Percentiles rank a stretch among this genome's conserved stretches.
Conservation (phyloP, 2,329 filamentous ascomycete genomes). For the Cadophora gregata region DNA sequence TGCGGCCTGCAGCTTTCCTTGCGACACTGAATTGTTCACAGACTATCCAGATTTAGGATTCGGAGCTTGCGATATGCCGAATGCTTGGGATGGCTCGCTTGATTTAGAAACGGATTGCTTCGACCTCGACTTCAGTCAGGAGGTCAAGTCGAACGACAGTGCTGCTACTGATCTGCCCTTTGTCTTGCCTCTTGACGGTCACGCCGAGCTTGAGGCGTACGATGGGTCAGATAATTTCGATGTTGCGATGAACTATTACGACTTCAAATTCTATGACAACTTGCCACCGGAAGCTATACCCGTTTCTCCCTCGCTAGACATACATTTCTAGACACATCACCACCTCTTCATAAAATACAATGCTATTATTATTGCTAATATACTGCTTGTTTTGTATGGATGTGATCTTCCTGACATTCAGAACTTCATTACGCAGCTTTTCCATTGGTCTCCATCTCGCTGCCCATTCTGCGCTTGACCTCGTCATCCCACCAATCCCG, state of each 20-base stretch:
- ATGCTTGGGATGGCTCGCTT: not conserved
- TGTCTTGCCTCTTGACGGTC: not conserved
- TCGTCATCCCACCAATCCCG: not conserved
- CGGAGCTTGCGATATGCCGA: not conserved
- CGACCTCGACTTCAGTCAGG: not conserved
- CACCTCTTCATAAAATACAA: not conserved
- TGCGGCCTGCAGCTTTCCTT: not conserved
- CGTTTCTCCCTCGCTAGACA: not conserved
- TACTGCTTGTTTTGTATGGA: not conserved
- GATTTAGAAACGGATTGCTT: not conserved
- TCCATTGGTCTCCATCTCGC: not conserved
- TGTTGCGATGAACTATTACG: not conserved
- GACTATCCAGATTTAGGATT: not conserved
- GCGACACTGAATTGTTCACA: not conserved
- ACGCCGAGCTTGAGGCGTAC: not conserved
- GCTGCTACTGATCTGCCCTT: not conserved
- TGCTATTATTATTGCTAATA: not conserved
- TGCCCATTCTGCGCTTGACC: not conserved
- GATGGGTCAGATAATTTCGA: not conserved
- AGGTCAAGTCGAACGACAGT: not conserved
- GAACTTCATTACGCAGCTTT: not conserved
- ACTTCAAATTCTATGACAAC: not conserved
- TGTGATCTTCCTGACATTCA: not conserved
- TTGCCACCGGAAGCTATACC: not conserved
- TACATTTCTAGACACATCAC: not conserved